These are phyloP conservation scores for Periglandula ipomoeae DNA, from an alignment of 2,329 filamentous ascomycete species.

Conservation along the genomic window DNA sequence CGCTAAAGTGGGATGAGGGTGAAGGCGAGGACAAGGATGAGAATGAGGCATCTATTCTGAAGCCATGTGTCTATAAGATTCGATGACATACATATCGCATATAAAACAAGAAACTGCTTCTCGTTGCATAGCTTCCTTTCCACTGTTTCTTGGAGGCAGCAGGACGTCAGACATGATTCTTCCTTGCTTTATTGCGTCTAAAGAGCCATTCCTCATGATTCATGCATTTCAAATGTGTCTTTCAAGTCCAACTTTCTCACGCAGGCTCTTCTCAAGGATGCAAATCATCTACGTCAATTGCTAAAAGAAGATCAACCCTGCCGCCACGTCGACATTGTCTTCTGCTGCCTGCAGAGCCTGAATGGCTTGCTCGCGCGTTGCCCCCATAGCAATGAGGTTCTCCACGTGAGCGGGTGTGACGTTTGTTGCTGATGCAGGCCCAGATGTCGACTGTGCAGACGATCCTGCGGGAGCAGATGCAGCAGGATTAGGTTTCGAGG, in stretches of 20 bases:
- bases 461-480: constrained; percentile 10
- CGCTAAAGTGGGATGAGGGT: constrained; percentile 38
- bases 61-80: constrained; percentile 94
- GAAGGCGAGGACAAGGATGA: constrained; percentile 51
- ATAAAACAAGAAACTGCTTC: background rate
- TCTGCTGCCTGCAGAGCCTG: constrained; percentile 73
- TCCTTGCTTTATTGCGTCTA: background rate
- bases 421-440: constrained; percentile 10
- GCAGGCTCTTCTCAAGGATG: background rate
- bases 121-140: background rate
- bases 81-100: constrained; percentile 36
- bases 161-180: background rate
- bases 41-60: constrained; percentile 60
- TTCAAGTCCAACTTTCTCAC: too few species aligned
- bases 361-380: constrained; percentile 65
- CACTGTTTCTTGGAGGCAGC: too few species aligned
- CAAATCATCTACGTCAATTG: too few species aligned
- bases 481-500: constrained; percentile 12
- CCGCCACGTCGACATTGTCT: constrained; percentile 66
- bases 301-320: constrained; percentile 13
- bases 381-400: constrained; percentile 68
- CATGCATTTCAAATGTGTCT: background rate
- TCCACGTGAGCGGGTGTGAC: constrained; percentile 60
- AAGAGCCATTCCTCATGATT: background rate
- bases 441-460: constrained; percentile 18